phyloP scores from a whole-genome alignment of 805 yeast genomes.

The Babjeviella inositovora region DNA sequence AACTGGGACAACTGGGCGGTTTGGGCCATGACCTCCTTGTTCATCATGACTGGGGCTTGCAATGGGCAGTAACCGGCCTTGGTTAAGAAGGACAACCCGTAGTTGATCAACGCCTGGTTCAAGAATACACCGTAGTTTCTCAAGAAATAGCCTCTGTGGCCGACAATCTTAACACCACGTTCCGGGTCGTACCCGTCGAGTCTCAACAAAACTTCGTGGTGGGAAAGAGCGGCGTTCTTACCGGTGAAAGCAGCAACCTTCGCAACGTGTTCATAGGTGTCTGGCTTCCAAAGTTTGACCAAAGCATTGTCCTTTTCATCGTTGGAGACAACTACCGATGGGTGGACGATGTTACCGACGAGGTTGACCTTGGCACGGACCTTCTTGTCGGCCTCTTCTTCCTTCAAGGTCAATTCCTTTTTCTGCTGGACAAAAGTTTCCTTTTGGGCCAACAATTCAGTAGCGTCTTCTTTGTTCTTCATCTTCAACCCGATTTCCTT shows the following conservation, averaged over 20 bases:
- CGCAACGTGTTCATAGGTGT: conserved; percentile 33
- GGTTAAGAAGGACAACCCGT: conserved; percentile 77
- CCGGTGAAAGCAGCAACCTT: conserved; percentile 66
- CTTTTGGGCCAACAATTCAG: conserved; percentile 68
- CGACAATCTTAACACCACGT: conserved; percentile 94
- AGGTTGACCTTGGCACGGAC: conserved; percentile 71
- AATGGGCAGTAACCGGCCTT: conserved; percentile 71
- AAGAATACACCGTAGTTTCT: conserved; percentile 92
- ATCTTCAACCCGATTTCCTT: conserved; percentile 85
- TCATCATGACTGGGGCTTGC: conserved; percentile 99
- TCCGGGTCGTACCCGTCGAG: conserved; percentile 98
- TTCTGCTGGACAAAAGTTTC: conserved; percentile 60
- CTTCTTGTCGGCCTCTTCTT: conserved; percentile 65
- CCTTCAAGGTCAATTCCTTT: conserved; percentile 45
- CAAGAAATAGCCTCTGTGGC: conserved; percentile 96
- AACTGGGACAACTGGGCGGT: conserved; percentile 97
- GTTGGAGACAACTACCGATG: conserved; percentile 70
- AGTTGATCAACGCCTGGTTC: conserved; percentile 95
- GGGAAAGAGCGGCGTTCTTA: conserved; percentile 67
- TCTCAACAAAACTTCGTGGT: conserved; percentile 88
- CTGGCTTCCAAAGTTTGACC: conserved; percentile 80
- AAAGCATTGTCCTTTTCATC: conserved; percentile 88
- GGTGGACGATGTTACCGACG: conserved; percentile 91
- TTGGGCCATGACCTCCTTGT: conserved; percentile 98
- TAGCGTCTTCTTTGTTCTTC: conserved; percentile 91